A percentile compares a stretch with the other conserved stretches of the same genome.
Evolutionary conservation across 768 basidiomycete species (phyloP).

Genomic region (Gymnopilus dilepis): DNA sequence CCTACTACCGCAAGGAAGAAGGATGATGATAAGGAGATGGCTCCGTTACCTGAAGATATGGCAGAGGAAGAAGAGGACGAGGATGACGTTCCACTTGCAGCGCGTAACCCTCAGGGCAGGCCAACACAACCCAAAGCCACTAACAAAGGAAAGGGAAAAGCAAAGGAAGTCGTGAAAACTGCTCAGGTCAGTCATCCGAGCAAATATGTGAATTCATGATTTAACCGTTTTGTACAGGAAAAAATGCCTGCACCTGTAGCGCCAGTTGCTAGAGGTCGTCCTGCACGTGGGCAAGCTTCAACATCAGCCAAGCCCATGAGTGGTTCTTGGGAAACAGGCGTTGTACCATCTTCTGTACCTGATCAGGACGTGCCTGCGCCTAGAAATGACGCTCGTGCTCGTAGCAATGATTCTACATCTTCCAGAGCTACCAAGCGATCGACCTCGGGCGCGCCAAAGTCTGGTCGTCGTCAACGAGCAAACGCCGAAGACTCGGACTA

Average conservation of each 20-base stretch:
- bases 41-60: conserved; percentile 18
- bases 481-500: conserved; percentile 35
- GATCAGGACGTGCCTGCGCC: conserved; percentile 47
- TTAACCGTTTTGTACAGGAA: not conserved
- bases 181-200: not conserved
- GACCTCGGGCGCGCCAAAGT: conserved; percentile 15
- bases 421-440: conserved; percentile 13
- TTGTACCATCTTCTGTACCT: conserved; percentile 66
- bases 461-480: conserved; percentile 15
- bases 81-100: conserved; percentile 50
- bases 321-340: conserved; percentile 40
- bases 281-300: conserved; percentile 10
- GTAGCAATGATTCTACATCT: not conserved
- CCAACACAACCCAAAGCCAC: conserved; percentile 14
- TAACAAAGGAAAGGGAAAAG: conserved; percentile 30
- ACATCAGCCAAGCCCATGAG: conserved; percentile 3
- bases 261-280: no score
- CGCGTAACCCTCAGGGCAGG: conserved; percentile 14
- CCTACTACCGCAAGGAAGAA: not conserved
- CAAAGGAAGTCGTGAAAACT: not conserved
- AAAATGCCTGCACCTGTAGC: not conserved
- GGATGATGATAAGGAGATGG: conserved; percentile 22
- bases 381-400: conserved; percentile 7
- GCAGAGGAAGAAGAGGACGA: conserved; percentile 36
- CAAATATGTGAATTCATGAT: not conserved